Evolutionary conservation across 257 asterid genomes (phyloP).

Genomic region (Avicennia marina): DNA sequence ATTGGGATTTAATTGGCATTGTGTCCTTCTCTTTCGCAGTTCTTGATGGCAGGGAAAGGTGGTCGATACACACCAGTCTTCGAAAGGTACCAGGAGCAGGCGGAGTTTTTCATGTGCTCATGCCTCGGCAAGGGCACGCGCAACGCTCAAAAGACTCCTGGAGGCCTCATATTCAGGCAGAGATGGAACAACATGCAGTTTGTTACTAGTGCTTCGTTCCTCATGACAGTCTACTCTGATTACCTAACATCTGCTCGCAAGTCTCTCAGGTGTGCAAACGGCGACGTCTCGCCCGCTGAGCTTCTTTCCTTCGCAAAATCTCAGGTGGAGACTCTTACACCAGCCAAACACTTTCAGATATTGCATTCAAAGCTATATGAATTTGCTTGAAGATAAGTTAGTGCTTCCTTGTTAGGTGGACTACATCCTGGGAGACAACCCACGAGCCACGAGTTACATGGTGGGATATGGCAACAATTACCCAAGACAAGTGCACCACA

Average conservation of each 20-base stretch:
- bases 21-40: conserved; percentile 23
- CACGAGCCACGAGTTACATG: conserved; percentile 98
- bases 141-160: conserved; percentile 62
- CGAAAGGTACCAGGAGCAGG: conserved; percentile 50
- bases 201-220: conserved; percentile 72
- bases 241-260: conserved; percentile 56
- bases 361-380: too few relatives aligned
- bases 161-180: conserved; percentile 62
- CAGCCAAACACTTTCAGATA: too few relatives aligned
- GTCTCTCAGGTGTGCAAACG: conserved; percentile 45
- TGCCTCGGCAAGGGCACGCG: conserved; percentile 58
- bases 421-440: conserved; percentile 94
- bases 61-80: conserved; percentile 42
- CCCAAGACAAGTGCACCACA: conserved; percentile 92
- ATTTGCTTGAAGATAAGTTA: too few relatives aligned
- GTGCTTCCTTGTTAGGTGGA: conserved; percentile 48
- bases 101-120: conserved; percentile 76
- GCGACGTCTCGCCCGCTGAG: conserved; percentile 46
- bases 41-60: conserved; percentile 62
- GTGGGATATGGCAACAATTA: conserved; percentile 94
- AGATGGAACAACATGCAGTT: conserved; percentile 85
- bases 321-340: too few relatives aligned
- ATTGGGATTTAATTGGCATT: too few relatives aligned
- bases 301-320: conserved; percentile 64
- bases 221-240: conserved; percentile 65